Evolutionary conservation across 768 basidiomycete species (phyloP), one percentile per base, ranked within the genome.

Genomic region (Omphalotus guepiniiformis): DNA sequence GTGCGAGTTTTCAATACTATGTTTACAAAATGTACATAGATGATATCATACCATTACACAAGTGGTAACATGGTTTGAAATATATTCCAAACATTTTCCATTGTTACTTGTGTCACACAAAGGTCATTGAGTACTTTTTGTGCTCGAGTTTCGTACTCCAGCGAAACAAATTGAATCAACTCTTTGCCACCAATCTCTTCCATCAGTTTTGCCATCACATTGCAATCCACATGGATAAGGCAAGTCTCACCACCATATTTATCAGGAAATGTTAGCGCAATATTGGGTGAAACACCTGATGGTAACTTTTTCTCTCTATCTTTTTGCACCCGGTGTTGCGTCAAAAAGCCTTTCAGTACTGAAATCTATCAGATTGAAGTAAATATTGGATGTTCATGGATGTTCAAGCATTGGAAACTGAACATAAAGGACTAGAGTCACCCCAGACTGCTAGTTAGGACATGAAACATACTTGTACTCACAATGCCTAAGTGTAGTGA

Each of bases 241-340:
- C 58, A 60, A 23, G 54, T 41, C 28, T 55, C 27, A 3, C 43
- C 60, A 19, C 49, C 48, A 47, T 55, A 60, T 6, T 53, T 27
- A 3, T 46, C 29, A 35, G 50, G 46, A 1, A 61, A 43, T n/a
- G 51, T n/a, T 25, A 49, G 56, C 5, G 56, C 56, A 12, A 52
- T 39, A 37, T 64, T 47, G 2, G 57, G 58, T 9, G 60, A 59
- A 11, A 53, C 52, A 7, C 60, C 62, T 19, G 53, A 56, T 23
- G 62, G 62, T 2, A 54, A 19, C 2, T 41, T 21, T 41, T 65
- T 65, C 12, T 39, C 37, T 2, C 43, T 8, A 26, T 64, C 57
- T n/a, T 23, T 44, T 1, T 57, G 35, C 7, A 58, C 38, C 5
- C 2, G 6, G 39, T 59, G 57, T 6, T 36, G 39, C 39, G 63